Base-by-base conservation (phyloP, 768 basidiomycete genomes). In the Lactarius pseudohatsudake region DNA sequence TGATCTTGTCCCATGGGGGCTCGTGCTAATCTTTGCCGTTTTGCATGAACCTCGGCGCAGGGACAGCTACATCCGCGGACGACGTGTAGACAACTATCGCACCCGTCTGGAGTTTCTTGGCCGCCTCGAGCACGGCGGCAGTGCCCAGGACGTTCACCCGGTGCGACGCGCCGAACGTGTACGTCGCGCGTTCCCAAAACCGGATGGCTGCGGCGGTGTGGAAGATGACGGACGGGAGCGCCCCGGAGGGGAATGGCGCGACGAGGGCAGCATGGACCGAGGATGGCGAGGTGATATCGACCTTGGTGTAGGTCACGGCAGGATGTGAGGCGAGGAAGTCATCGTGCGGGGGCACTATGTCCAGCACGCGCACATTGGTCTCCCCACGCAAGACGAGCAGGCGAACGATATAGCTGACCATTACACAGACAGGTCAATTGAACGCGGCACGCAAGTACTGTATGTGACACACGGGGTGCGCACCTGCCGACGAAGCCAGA, bases 111-210 rank as follows among this genome's bases (percentile, higher is more conserved):
- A 74, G 67, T 43, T 75, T 71, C 20, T 76, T 66, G 58, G 79
- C 79, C 13, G 79, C 79, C 7, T 76, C 75, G 50, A 85, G 74
- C 61, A 85, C 70, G 9, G 78, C 80, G 30, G 73, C 71, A 2
- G 83, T 85, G 2, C 82, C 83, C 26, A 78, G 68, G 20, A 85
- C 82, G 71, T 85, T 85, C 69, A 85, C 82, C 50, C 78, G 77
- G 41, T 70, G 59, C n/a, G 72, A 70, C 1, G 64, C 53, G 4
- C 45, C 50, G 63, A 69, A 72, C 2, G 71, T 59, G 30, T 72
- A 74, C 8, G 64, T 61, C 7, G 57, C 61, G 10, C 73, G 73
- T 38, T 74, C 70, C 70, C 73, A 72, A 62, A 74, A 72, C 26
- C 70, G 70, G 20, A 72, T 72, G 57, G 58, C 32, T n/a, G 69